Conservation (phyloP, 768 basidiomycete species). For the Coprinopsis sp. region DNA sequence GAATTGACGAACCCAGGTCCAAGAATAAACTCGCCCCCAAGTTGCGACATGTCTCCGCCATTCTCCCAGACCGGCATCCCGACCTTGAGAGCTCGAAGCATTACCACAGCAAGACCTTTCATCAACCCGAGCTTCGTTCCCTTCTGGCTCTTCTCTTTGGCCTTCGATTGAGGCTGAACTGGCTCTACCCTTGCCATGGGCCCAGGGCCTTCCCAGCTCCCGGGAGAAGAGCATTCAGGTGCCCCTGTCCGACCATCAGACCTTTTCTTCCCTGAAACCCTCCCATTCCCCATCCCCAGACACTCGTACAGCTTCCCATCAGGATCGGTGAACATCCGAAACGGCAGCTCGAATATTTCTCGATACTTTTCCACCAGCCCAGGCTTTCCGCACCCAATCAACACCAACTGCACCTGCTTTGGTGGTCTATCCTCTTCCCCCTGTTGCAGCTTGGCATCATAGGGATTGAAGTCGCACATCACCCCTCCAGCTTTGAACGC, state of each 20-base stretch:
- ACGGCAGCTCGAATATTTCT: slow-evolving; percentile 70
- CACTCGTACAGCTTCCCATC: slow-evolving; percentile 60
- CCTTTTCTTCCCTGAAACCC: slow-evolving; percentile 4
- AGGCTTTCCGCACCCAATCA: slow-evolving; percentile 77
- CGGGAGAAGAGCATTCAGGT: background rate
- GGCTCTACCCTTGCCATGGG: background rate
- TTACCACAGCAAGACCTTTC: slow-evolving; percentile 69
- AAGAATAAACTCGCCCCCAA: slow-evolving; percentile 83
- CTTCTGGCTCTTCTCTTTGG: slow-evolving; percentile 2
- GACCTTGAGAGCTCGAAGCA: slow-evolving; percentile 62
- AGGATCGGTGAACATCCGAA: slow-evolving; percentile 79
- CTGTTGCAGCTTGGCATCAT: slow-evolving; percentile 12
- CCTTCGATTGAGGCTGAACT: background rate
- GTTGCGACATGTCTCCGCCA: slow-evolving; percentile 70
- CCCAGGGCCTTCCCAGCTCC: slow-evolving; percentile 1
- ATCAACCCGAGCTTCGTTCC: slow-evolving; percentile 56
- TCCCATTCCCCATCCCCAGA: slow-evolving; percentile 49
- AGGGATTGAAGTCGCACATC: slow-evolving; percentile 24
- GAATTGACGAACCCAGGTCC: slow-evolving; percentile 39
- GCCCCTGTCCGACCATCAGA: slow-evolving; percentile 7
- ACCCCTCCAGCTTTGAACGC: slow-evolving; percentile 20
- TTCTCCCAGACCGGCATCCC: slow-evolving; percentile 82
- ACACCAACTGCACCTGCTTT: slow-evolving; percentile 51
- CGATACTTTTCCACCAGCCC: slow-evolving; percentile 74
- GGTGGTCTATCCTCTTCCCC: slow-evolving; percentile 10